Evolutionary conservation across 768 basidiomycete species (phyloP), one percentile per base, ranked within the genome.

Genomic region (Cantharellus cinnabarinus): DNA sequence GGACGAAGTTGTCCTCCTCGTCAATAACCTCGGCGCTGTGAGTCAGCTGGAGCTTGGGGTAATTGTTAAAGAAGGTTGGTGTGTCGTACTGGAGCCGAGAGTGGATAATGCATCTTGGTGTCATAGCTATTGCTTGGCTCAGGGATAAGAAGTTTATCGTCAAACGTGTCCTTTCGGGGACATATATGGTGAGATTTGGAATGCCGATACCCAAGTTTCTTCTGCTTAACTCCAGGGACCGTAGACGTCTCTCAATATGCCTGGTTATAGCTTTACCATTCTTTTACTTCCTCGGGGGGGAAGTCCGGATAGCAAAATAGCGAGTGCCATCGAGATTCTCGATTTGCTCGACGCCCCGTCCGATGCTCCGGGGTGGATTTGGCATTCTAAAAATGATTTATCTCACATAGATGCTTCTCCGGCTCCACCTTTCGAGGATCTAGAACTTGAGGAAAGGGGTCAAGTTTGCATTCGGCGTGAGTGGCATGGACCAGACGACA

Each of bases 161-260:
- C 35, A 73, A 77, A 62, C 74, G 89, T 5, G 72, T 89, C 44
- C 65, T 93, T 4, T 74, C 79, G 5, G 91, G 91, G 2, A 83
- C 84, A 7, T 90, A 85, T 70, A 94, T 95, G 91, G 88, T 83
- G 58, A 48, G 74, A 68, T 5, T 51, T 10, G 10, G 44, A 1
- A 48, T 29, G 44, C 44, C 41, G 37, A 3, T 20, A 55, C 50
- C 59, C 41, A 29, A 42, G 10, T 41, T 41, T 29, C 52, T 41
- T 2, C 57, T 52, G 50, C 52, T 10, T 10, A 37, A 14, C 10
- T 37, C 38, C 10, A 35, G 52, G 52, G 29, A 69, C 38, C 41
- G 55, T 68, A 83, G 89, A 90, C 88, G 34, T 87, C 84, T 60
- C 76, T 94, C 63, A 91, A 89, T 70, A 90, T 91, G 86, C 86